Base-by-base conservation (phyloP, 2,329 filamentous ascomycete genomes). In the Ceratocystis albifundus region DNA sequence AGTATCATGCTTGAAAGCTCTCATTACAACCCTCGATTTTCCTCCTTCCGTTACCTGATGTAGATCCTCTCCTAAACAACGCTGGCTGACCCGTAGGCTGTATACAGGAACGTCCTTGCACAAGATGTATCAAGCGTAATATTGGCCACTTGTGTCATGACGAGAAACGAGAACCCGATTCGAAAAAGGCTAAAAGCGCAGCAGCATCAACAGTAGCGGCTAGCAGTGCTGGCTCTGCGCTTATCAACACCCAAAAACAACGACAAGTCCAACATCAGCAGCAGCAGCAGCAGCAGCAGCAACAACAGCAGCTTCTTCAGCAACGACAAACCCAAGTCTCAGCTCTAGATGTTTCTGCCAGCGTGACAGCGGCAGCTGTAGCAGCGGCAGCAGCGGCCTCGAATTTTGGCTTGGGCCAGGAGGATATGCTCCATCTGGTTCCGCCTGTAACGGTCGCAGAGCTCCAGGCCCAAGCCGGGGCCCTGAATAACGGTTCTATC, bases 61-160 rank as follows among this genome's bases (percentile, higher is more conserved):
- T 36, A 10, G 10, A 15, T 41, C 1, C 10, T 41, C 1, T 41
- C 12, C 36, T 4, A 12, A 41, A 41, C 15, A 41, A 15, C 36
- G 36, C 36, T 4, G 36, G 36, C 36, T 41, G 36, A 41, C 36
- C 10, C 10, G 15, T 41, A 4, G 10, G 36, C 36, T 41, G 71
- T 72, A 28, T 73, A 25, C 76, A 95, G 90, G 90, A 96, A 80
- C 88, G 94, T 75, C 94, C 94, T 73, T 99, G 94, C 83, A 93
- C 90, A 73, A 85, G 94, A 78, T 99, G 94, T 80, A 90, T 97
- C 78, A 99, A 97, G 79, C 88, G 94, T 74, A 96, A 96, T 78
- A 99, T 99, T 76, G 94, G 93, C 72, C 94, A 99, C 77, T 83
- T 99, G 71, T 99, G 94, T 77, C 94, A 96, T 79, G 94, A 99